Base-by-base conservation (phyloP, 2,329 filamentous ascomycete species). In the Curvularia sp. region DNA sequence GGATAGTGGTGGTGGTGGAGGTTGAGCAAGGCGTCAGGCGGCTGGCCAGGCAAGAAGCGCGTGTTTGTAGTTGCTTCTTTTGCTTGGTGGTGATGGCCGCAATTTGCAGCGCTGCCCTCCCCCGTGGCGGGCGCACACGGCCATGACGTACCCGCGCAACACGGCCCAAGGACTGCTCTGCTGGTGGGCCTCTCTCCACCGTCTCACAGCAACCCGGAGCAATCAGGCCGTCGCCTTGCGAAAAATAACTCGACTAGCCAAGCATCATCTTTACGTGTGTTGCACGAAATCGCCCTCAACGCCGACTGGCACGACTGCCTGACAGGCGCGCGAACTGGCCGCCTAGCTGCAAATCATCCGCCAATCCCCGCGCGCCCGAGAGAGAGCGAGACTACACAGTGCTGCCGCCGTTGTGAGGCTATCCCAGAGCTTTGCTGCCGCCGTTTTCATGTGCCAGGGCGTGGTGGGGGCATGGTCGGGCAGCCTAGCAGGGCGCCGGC, bases 1-100 rank as follows among this genome's bases (percentile, higher is more conserved):
- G 30, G 44, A 31, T 59, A 57, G 13, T 30, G 59, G 55, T 62
- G 59, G 55, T 62, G 64, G 65, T 51, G 63, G 63, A 55, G 49
- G 47, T 50, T 61, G 59, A 53, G 38, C 41, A 39, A 55, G 48
- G 50, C 47, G 46, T 33, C 4, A 28, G 39, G 56, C 44, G 47
- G 50, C 51, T 53, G 35, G 41, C 33, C 31, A 20, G 20, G 30
- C 30, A 31, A 12, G 30, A 31, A 8, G 30, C 53, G 38, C 56
- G 49, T 49, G 30, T 48, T 38, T 49, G 53, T 49, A 57, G 18
- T 60, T 24, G 26, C 35, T 38, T 38, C 5, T 18, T 49, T 39
- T 31, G 18, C 30, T 31, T 41, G 33, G 33, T 53, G 52, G 41
- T 31, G 50, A 49, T 43, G 48, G 53, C 55, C 49, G 59, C 52